Conservation (phyloP, 1,284 basidiomycete genomes). For the Ustilago curta region DNA sequence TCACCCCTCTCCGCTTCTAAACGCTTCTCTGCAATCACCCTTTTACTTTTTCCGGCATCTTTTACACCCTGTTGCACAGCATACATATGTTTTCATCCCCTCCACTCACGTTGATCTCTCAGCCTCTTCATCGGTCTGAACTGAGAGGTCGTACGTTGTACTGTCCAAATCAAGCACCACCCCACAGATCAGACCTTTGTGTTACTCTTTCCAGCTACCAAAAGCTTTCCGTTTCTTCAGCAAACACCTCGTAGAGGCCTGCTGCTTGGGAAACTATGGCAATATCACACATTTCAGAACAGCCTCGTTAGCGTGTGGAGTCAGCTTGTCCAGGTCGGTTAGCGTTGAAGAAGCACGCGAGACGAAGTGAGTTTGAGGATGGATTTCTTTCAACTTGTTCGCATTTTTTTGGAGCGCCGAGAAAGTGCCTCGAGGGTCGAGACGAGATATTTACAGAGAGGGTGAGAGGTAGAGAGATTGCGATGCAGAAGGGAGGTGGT, state of each 20-base stretch:
- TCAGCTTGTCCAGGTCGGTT: too few species aligned
- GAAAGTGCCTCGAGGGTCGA: too few species aligned
- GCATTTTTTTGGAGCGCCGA: too few species aligned
- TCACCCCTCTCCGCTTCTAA: conserved; percentile 69
- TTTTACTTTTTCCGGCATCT: conserved; percentile 17
- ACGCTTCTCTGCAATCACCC: not conserved
- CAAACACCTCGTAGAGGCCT: not conserved
- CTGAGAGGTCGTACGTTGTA: conserved; percentile 30
- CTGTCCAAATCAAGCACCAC: conserved; percentile 26
- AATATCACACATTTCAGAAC: conserved; percentile 34
- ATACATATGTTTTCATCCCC: conserved; percentile 14
- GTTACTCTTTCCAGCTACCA: conserved; percentile 18
- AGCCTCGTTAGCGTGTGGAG: not conserved
- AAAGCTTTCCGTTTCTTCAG: conserved; percentile 17
- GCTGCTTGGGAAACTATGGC: conserved; percentile 8
- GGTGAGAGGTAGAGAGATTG: too few species aligned
- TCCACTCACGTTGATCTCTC: conserved; percentile 25
- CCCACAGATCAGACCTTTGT: conserved; percentile 22
- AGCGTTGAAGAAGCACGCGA: too few species aligned
- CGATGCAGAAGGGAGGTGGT: too few species aligned
- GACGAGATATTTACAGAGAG: too few species aligned
- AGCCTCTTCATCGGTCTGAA: conserved; percentile 29
- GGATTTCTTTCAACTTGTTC: too few species aligned
- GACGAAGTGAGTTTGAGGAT: too few species aligned
- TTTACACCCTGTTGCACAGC: conserved; percentile 9